Evolutionary conservation across 345 rosid species (phyloP).

Genomic region (Citrus australasica): DNA sequence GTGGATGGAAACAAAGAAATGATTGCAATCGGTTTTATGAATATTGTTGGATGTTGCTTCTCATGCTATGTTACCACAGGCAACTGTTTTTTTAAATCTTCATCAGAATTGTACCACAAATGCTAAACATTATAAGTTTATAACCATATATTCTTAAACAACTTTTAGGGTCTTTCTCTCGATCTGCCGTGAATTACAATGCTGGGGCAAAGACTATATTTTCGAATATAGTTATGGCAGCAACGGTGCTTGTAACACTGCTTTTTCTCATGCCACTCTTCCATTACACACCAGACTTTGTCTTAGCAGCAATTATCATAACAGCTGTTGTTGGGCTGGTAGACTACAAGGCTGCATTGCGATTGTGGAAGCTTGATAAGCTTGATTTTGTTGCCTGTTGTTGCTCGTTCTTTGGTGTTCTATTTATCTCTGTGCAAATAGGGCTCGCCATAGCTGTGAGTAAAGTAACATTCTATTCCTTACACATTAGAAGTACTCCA

Average conservation of each 20-base stretch:
- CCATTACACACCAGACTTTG: conserved; percentile 32
- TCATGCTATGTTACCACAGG: conserved; percentile 47
- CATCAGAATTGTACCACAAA: neutral
- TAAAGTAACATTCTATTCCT: neutral
- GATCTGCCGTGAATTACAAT: conserved; percentile 40
- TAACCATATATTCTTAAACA: neutral
- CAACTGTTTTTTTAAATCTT: neutral
- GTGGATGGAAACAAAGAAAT: conserved; percentile 56
- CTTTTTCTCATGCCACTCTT: conserved; percentile 42
- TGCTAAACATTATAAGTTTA: neutral
- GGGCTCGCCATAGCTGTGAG: conserved; percentile 41
- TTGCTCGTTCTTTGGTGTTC: conserved; percentile 43
- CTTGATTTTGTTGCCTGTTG: conserved; percentile 37
- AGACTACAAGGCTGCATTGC: conserved; percentile 25
- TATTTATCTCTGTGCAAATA: conserved; percentile 31
- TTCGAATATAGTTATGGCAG: conserved; percentile 41
- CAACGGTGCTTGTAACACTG: conserved; percentile 31
- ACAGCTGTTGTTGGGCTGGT: conserved; percentile 39
- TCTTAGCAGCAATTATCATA: conserved; percentile 37
- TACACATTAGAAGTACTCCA: neutral
- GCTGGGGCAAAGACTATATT: conserved; percentile 39
- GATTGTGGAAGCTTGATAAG: conserved; percentile 43
- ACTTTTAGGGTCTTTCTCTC: conserved; percentile 37
- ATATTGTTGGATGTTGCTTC: conserved; percentile 37
- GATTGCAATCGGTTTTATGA: conserved; percentile 46